These are phyloP conservation scores for Panaeolus papilionaceus DNA, from an alignment of 768 basidiomycete species.

Conservation along the genomic window DNA sequence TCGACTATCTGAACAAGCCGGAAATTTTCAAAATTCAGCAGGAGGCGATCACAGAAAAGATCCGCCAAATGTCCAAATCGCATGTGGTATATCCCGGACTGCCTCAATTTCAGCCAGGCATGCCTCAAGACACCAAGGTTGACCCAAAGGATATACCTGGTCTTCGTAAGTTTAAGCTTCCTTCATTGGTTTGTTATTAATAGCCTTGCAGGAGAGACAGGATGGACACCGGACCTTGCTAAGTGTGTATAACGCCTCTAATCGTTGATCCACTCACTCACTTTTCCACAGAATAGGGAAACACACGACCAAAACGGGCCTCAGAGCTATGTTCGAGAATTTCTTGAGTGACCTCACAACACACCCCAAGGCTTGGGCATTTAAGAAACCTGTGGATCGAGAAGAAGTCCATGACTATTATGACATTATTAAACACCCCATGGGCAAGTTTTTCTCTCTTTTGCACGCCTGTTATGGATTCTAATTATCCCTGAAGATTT, in stretches of 20 bases:
- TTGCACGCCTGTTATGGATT: slow-evolving; percentile 13
- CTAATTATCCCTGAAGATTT: slow-evolving; percentile 65
- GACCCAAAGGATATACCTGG: slow-evolving; percentile 89
- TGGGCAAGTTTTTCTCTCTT: slow-evolving; percentile 66
- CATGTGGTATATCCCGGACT: slow-evolving; percentile 86
- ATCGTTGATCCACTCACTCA: background rate
- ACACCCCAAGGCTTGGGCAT: slow-evolving; percentile 77
- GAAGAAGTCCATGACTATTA: slow-evolving; percentile 90
- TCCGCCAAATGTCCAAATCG: slow-evolving; percentile 84
- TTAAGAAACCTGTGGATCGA: slow-evolving; percentile 77
- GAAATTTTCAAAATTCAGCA: slow-evolving; percentile 81
- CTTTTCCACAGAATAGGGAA: slow-evolving; percentile 14
- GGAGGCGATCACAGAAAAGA: slow-evolving; percentile 89
- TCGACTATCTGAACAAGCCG: slow-evolving; percentile 86
- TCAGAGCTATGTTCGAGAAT: slow-evolving; percentile 81
- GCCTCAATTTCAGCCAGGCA: slow-evolving; percentile 71
- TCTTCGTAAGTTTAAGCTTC: slow-evolving; percentile 59
- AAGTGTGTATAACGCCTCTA: slow-evolving; percentile 49
- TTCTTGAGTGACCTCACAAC: slow-evolving; percentile 41
- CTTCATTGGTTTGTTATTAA: slow-evolving; percentile 19
- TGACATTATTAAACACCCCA: slow-evolving; percentile 86
- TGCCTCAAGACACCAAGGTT: slow-evolving; percentile 54
- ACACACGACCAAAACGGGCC: slow-evolving; percentile 41
- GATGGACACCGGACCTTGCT: slow-evolving; percentile 89
- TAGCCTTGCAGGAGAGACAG: slow-evolving; percentile 74